Evolutionary conservation across 2,329 filamentous ascomycete genomes (phyloP).

Genomic region (Pseudogymnoascus sp.): DNA sequence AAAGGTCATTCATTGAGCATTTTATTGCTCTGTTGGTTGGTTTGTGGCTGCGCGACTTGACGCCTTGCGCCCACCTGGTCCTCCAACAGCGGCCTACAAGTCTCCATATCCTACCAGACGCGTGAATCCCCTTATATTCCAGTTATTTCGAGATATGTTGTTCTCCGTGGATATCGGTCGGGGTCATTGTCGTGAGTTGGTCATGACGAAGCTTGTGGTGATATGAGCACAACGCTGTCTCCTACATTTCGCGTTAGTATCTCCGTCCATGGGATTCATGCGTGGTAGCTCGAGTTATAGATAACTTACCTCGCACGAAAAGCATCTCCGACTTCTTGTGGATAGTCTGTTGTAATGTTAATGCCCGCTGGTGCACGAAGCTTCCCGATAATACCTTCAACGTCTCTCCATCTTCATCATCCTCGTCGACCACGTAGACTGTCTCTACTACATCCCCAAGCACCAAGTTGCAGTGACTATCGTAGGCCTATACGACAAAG

Average conservation of each 20-base stretch:
- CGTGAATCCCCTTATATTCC: neutral
- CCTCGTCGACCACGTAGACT: slow-evolving; percentile 86
- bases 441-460: slow-evolving; percentile 96
- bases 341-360: slow-evolving; percentile 56
- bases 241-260: slow-evolving; percentile 38
- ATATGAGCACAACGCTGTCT: slow-evolving; percentile 67
- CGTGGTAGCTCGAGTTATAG: slow-evolving; percentile 6
- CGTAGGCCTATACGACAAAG: slow-evolving; percentile 65
- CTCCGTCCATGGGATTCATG: neutral
- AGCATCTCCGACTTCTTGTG: slow-evolving; percentile 99
- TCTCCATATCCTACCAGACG: neutral
- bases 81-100: neutral
- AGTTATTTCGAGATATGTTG: slow-evolving; percentile 3
- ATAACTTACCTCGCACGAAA: slow-evolving; percentile 77
- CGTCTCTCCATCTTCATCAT: slow-evolving; percentile 70
- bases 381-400: slow-evolving; percentile 51
- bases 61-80: neutral
- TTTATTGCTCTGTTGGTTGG: slow-evolving; percentile 3
- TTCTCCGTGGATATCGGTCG: neutral
- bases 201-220: slow-evolving; percentile 38
- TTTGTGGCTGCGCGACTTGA: slow-evolving; percentile 3
- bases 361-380: neutral
- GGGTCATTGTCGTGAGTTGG: neutral
- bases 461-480: slow-evolving; percentile 96
- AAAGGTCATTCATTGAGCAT: slow-evolving; percentile 6